A percentile compares a stretch with the other conserved stretches of the same genome.
These are phyloP conservation scores for Fusarium luffae DNA, from an alignment of 2,329 filamentous ascomycete genomes.

Conservation along the genomic window DNA sequence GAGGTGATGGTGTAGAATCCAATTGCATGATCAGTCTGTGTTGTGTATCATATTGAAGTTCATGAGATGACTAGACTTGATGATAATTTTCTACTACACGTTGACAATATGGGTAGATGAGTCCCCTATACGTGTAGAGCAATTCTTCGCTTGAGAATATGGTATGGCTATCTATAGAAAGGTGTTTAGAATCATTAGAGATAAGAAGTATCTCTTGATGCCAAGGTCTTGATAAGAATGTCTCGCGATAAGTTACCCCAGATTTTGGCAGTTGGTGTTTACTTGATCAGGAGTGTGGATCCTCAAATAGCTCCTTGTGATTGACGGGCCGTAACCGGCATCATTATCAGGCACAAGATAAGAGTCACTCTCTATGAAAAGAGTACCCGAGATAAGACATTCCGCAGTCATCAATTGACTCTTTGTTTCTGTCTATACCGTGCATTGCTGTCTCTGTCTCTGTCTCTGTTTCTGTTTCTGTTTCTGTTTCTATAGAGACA, in stretches of 20 bases:
- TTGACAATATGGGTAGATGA: too few relatives aligned
- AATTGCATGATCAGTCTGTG: not conserved
- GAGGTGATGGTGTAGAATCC: not conserved
- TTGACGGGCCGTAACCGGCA: constrained; percentile 19
- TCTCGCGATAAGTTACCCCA: constrained; percentile 20
- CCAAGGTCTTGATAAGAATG: constrained; percentile 15
- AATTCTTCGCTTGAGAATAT: too few relatives aligned
- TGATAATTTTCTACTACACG: not conserved
- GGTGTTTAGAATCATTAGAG: not conserved
- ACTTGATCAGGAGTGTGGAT: constrained; percentile 32
- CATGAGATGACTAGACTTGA: not conserved
- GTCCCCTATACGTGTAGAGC: too few relatives aligned
- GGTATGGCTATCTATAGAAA: too few relatives aligned
- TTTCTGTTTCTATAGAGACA: not conserved
- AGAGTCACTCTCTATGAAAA: not conserved
- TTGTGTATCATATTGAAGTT: not conserved
- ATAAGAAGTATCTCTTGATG: not conserved
- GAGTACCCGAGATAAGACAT: not conserved
- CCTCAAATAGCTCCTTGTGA: constrained; percentile 22
- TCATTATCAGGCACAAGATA: constrained; percentile 24
- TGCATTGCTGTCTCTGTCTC: too few relatives aligned
- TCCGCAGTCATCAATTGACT: not conserved
- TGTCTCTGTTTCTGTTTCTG: too few relatives aligned
- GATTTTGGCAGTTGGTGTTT: constrained; percentile 25
- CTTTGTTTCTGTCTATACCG: too few relatives aligned